Conservation (phyloP, 2,329 filamentous ascomycete genomes). For the Pezicula radicicola region DNA sequence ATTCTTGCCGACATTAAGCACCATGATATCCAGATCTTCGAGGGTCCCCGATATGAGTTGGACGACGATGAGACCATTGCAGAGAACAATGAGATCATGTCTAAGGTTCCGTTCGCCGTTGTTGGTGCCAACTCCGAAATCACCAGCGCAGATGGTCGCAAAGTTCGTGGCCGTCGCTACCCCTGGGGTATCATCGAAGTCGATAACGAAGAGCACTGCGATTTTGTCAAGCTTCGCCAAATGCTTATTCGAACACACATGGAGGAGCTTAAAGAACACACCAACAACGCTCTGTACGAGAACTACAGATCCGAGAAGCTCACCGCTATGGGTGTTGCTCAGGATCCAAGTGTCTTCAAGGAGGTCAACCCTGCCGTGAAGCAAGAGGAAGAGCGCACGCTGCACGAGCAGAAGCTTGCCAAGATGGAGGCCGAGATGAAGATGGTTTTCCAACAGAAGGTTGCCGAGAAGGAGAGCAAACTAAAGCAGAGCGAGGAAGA, state of each 20-base stretch:
- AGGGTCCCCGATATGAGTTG: conserved; percentile 96
- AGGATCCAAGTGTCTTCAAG: conserved; percentile 99
- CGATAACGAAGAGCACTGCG: conserved; percentile 99
- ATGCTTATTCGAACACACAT: conserved; percentile 99
- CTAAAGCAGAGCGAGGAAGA: conserved; percentile 99
- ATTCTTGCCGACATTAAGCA: conserved; percentile 96
- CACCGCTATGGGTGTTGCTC: conserved; percentile 95
- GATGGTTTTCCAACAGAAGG: conserved; percentile 99
- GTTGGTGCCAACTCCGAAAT: conserved; percentile 97
- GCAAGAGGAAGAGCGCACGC: conserved; percentile 96
- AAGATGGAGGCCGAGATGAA: conserved; percentile 99
- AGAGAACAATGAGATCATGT: conserved; percentile 99
- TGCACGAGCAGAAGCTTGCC: conserved; percentile 99
- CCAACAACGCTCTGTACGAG: conserved; percentile 98
- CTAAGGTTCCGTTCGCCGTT: conserved; percentile 97
- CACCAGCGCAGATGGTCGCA: conserved; percentile 84
- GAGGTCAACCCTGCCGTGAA: conserved; percentile 99
- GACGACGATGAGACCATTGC: conserved; percentile 99
- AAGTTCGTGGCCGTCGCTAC: conserved; percentile 93
- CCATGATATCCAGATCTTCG: conserved; percentile 98
- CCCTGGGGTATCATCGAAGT: conserved; percentile 99
- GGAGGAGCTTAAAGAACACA: conserved; percentile 99
- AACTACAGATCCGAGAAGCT: conserved; percentile 99
- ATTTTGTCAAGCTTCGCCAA: conserved; percentile 99
- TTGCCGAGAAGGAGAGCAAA: conserved; percentile 99